Evolutionary conservation across 768 basidiomycete genomes (phyloP).

Genomic region (Suillus hirtellus): DNA sequence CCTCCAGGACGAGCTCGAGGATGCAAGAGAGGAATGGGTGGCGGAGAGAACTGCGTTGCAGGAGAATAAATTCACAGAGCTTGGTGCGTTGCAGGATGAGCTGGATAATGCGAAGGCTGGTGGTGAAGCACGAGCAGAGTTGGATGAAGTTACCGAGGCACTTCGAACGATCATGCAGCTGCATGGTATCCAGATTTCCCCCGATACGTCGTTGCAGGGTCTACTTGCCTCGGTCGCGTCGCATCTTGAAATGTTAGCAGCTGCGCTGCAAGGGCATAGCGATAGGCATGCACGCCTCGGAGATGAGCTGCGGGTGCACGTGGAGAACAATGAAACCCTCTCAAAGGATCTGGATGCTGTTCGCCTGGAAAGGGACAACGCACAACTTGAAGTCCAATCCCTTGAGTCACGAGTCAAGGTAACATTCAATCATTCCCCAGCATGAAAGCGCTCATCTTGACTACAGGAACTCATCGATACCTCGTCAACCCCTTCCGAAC

Average conservation of each 20-base stretch:
- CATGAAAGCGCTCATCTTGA: slow-evolving; percentile 10
- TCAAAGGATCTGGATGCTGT: slow-evolving; percentile 55
- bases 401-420: slow-evolving; percentile 44
- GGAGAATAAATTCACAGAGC: slow-evolving; percentile 48
- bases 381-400: slow-evolving; percentile 40
- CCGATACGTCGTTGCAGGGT: slow-evolving; percentile 50
- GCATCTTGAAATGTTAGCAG: slow-evolving; percentile 53
- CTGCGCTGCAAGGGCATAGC: slow-evolving; percentile 42
- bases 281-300: slow-evolving; percentile 46
- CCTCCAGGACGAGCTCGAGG: slow-evolving; percentile 52
- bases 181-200: slow-evolving; percentile 52
- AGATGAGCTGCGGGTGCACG: slow-evolving; percentile 46
- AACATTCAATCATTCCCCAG: slow-evolving; percentile 2
- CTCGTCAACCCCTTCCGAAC: slow-evolving; percentile 25
- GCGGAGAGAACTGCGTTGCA: slow-evolving; percentile 39
- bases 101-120: slow-evolving; percentile 44
- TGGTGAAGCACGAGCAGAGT: slow-evolving; percentile 43
- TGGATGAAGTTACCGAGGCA: slow-evolving; percentile 49
- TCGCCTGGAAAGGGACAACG: slow-evolving; percentile 51
- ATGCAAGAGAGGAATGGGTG: slow-evolving; percentile 34
- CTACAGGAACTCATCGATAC: slow-evolving; percentile 24
- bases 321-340: slow-evolving; percentile 49
- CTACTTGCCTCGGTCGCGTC: slow-evolving; percentile 48
- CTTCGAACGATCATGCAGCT: slow-evolving; percentile 54
- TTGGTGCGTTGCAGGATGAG: slow-evolving; percentile 47